Conservation (phyloP, 2,329 filamentous ascomycete species). For the Colletotrichum salicis region DNA sequence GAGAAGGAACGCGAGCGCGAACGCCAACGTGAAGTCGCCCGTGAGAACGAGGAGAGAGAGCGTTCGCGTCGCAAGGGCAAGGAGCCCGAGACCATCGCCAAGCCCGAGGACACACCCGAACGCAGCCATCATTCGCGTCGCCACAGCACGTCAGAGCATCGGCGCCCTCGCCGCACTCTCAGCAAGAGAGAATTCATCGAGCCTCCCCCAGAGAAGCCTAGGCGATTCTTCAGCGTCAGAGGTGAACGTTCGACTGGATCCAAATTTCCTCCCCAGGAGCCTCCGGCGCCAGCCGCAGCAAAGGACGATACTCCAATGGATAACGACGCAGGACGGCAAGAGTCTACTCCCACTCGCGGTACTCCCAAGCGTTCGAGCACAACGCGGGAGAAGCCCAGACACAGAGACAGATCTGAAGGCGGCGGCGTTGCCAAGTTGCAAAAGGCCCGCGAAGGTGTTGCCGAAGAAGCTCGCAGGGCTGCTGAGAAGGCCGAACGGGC, state of each 20-base stretch:
- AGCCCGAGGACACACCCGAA: conserved; percentile 31
- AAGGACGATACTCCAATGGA: conserved; percentile 36
- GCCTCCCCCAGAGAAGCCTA: conserved; percentile 39
- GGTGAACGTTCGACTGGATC: conserved; percentile 47
- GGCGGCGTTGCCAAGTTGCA: conserved; percentile 39
- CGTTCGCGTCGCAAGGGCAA: conserved; percentile 47
- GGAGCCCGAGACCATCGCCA: conserved; percentile 39
- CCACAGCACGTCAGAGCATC: conserved; percentile 52
- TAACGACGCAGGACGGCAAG: conserved; percentile 38
- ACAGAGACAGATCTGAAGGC: conserved; percentile 44
- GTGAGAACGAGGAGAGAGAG: conserved; percentile 16
- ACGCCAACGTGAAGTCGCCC: conserved; percentile 5
- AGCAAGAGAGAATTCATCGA: conserved; percentile 44
- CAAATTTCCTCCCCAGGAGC: conserved; percentile 36
- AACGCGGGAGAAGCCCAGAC: conserved; percentile 42
- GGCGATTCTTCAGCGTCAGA: conserved; percentile 56
- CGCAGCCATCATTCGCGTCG: conserved; percentile 53
- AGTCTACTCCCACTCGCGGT: conserved; percentile 41
- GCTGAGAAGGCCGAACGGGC: conserved; percentile 37
- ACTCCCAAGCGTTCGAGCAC: conserved; percentile 46
- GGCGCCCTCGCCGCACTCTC: conserved; percentile 38
- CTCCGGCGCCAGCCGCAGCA: conserved; percentile 28
- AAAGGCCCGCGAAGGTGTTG: conserved; percentile 40
- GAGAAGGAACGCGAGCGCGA: conserved; percentile 42
- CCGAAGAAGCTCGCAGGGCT: conserved; percentile 28